Percentiles rank a stretch among this genome's conserved stretches.
These are phyloP conservation scores for Clathrospora elynae DNA, from an alignment of 2,329 filamentous ascomycete genomes.

Conservation along the genomic window DNA sequence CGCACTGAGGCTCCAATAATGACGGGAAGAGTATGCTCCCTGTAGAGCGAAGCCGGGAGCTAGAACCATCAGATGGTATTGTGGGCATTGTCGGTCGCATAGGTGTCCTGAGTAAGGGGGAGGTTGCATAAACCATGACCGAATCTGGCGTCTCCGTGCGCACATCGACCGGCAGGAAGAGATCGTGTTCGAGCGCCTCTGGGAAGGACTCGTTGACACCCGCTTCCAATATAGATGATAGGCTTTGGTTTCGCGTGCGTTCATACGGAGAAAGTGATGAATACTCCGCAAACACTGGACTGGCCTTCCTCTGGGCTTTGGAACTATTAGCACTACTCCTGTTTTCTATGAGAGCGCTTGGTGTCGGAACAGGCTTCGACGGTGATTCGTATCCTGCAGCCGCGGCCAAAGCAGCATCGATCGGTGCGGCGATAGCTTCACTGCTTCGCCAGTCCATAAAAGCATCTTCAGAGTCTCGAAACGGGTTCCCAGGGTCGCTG, in stretches of 20 bases:
- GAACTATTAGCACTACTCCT: constrained; percentile 21
- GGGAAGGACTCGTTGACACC: constrained; percentile 25
- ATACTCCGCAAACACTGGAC: constrained; percentile 24
- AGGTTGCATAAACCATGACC: constrained; percentile 31
- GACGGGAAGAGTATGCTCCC: constrained; percentile 10
- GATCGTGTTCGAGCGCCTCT: constrained; percentile 38
- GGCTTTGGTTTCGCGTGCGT: constrained; percentile 8
- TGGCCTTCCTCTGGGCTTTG: constrained; percentile 24
- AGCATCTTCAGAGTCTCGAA: constrained; percentile 12
- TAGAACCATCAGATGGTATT: background rate
- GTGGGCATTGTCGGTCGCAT: constrained; percentile 2
- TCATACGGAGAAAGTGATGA: constrained; percentile 33
- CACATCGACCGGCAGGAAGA: constrained; percentile 36
- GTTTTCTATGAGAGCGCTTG: constrained; percentile 27
- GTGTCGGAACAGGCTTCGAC: constrained; percentile 19
- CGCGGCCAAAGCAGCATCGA: constrained; percentile 18
- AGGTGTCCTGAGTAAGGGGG: constrained; percentile 27
- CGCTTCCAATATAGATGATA: constrained; percentile 15
- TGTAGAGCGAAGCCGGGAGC: background rate
- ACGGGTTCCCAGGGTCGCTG: constrained; percentile 19
- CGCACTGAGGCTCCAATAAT: too few species aligned
- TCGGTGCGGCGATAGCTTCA: constrained; percentile 12
- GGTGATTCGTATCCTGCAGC: constrained; percentile 17
- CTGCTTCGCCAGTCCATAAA: constrained; percentile 7
- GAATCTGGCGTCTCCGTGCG: constrained; percentile 38